Conservation (phyloP, 495 filamentous ascomycete species). For the Talaromyces adpressus region DNA sequence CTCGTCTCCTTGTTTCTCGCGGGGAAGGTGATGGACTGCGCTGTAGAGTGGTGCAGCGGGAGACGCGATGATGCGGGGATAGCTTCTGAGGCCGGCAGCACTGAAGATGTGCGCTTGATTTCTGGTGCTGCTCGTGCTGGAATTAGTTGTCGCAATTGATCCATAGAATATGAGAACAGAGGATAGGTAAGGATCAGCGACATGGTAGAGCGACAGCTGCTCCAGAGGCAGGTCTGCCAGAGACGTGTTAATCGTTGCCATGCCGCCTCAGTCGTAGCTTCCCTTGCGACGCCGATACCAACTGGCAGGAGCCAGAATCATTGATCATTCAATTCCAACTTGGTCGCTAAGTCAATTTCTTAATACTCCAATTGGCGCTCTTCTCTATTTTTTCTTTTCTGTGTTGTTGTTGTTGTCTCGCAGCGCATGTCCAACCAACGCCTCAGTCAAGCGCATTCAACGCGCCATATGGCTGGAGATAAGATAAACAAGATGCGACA, state of each 20-base stretch:
- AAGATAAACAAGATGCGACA: neutral
- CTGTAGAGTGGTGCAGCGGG: constrained; percentile 92
- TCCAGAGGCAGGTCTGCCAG: constrained; percentile 58
- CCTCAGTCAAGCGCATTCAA: constrained; percentile 2
- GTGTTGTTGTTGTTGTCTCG: neutral
- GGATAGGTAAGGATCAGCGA: constrained; percentile 68
- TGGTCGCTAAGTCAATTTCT: neutral
- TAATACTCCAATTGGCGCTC: neutral
- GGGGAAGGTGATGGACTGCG: constrained; percentile 84
- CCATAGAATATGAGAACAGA: constrained; percentile 82
- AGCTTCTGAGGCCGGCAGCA: constrained; percentile 78
- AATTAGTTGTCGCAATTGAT: constrained; percentile 72
- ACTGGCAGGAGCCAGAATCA: neutral
- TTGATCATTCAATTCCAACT: neutral
- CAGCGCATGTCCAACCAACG: neutral
- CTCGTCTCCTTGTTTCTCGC: constrained; percentile 90
- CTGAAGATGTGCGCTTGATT: constrained; percentile 90
- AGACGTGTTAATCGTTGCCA: constrained; percentile 27
- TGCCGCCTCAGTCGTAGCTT: constrained; percentile 16
- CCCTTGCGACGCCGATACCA: neutral
- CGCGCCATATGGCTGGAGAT: neutral
- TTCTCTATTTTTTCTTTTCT: neutral
- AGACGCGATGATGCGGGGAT: constrained; percentile 82
- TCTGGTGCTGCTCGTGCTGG: constrained; percentile 78
- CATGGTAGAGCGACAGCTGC: constrained; percentile 72